A percentile compares a stretch with the other conserved stretches of the same genome.
Conservation (phyloP, 176 grass and related monocot species). For the Cenchrus fungigraminus region DNA sequence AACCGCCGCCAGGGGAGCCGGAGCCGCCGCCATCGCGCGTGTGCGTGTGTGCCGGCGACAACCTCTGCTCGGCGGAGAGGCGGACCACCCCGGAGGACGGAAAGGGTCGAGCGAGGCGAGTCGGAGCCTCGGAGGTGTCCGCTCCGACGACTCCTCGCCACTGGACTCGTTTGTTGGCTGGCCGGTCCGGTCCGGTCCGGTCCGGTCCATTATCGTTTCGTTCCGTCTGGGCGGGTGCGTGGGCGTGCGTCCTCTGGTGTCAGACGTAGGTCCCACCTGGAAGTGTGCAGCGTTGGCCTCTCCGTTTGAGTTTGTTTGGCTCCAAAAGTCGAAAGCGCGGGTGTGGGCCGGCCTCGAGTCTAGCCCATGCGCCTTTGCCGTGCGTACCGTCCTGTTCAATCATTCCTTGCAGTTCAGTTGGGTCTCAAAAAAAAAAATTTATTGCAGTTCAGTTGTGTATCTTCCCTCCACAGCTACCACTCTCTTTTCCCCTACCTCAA, state of each 20-base stretch:
- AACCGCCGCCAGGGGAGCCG: not conserved
- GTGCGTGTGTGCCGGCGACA: not conserved
- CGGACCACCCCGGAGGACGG: too few relatives aligned
- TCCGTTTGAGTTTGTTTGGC: slow-evolving; percentile 11
- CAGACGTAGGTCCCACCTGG: not conserved
- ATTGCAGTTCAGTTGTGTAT: too few relatives aligned
- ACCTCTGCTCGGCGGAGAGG: not conserved
- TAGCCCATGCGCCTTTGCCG: not conserved
- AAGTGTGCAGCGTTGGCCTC: not conserved
- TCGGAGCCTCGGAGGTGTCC: too few relatives aligned
- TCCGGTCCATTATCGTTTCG: too few relatives aligned
- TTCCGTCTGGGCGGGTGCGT: not conserved
- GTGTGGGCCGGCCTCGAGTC: not conserved
- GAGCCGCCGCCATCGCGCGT: not conserved
- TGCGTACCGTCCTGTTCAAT: too few relatives aligned
- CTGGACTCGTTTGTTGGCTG: too few relatives aligned
- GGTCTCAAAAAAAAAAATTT: too few relatives aligned
- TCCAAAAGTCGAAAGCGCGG: not conserved
- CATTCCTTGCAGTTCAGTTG: too few relatives aligned
- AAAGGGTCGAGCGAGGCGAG: not conserved
- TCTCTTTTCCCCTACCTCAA: too few relatives aligned
- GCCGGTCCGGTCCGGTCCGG: too few relatives aligned
- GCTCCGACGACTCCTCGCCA: slow-evolving; percentile 16
- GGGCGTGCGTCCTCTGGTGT: not conserved
- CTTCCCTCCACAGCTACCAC: too few relatives aligned